Base-by-base conservation (phyloP, 257 asterid species). In the Leonotis leonurus region DNA sequence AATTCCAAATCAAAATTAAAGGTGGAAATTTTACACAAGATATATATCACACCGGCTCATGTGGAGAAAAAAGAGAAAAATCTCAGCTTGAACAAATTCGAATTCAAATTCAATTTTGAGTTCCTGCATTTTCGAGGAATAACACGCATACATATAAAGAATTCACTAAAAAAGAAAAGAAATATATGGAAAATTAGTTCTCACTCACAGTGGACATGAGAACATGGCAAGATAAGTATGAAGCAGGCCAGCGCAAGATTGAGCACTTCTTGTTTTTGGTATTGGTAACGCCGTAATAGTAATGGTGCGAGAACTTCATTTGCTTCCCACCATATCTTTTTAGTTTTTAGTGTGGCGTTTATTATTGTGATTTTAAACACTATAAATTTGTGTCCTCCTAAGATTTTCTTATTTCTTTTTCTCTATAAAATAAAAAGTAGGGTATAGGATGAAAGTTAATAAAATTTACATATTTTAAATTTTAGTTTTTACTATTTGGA, bases 131-230 rank as follows among this genome's bases (percentile, higher is more conserved):
- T 44, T 41, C 12, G 25, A 17, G 11, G 26, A 17, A 44, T 12
- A 44, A 6, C 1, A 14, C 3, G 48, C 45, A 39, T 39, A 17
- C 45, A n/a, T 13, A 12, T n/a, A n/a, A n/a, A n/a, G n/a, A 45
- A 45, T 18, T 18, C 49, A 8, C 1, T 1, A 1, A 41, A 41
- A 6, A 16, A 41, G n/a, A n/a, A n/a, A 41, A 37, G 29, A 36
- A 0, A 17, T 20, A 12, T 13, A 20, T 35, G 9, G 6, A 4
- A 33, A 8, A 0, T n/a, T n/a, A n/a, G n/a, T 76, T n/a, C n/a
- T n/a, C n/a, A n/a, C 86, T 76, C 75, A 85, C 89, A 71, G 37
- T 46, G 77, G 74, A 63, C 69, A 69, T 46, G 74, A 73, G 70
- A 85, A 74, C 83, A 79, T 72, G 61, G 79, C 81, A 55, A 69